A percentile compares a stretch with the other conserved stretches of the same genome.
These are phyloP conservation scores for Cladosporium sp. DNA, from an alignment of 2,329 filamentous ascomycete genomes.

Conservation along the genomic window DNA sequence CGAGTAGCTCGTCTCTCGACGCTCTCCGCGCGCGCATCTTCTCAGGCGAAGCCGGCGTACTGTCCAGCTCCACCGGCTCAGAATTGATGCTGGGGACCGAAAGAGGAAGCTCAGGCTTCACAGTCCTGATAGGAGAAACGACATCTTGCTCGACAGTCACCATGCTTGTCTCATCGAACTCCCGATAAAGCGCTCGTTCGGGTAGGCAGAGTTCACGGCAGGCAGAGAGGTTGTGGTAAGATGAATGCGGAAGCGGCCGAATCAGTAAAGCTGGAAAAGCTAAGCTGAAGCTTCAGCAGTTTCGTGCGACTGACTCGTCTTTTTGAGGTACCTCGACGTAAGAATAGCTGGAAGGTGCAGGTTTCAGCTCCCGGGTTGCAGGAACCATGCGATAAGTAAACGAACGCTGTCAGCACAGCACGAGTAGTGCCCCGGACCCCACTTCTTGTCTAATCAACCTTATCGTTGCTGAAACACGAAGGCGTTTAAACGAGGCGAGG, in stretches of 20 bases:
- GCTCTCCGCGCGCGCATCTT: conserved; percentile 16
- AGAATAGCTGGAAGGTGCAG: background rate
- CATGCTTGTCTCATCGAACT: background rate
- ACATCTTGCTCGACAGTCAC: conserved; percentile 1
- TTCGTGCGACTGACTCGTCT: background rate
- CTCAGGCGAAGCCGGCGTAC: conserved; percentile 35
- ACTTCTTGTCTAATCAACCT: background rate
- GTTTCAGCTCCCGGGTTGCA: background rate
- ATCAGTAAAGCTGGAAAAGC: background rate
- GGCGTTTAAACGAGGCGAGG: background rate
- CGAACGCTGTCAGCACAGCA: background rate
- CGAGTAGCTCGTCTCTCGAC: conserved; percentile 13
- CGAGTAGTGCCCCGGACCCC: background rate
- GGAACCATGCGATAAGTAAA: background rate
- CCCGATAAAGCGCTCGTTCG: background rate
- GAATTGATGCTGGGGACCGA: conserved; percentile 44
- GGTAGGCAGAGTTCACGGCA: background rate
- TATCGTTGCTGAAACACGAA: conserved; percentile 4
- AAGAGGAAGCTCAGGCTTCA: conserved; percentile 40
- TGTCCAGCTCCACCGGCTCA: conserved; percentile 47
- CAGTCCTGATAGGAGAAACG: conserved; percentile 32
- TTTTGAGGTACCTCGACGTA: background rate
- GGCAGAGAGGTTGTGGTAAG: background rate
- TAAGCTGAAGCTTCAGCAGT: background rate
- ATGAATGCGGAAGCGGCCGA: background rate